Evolutionary conservation across 768 basidiomycete species (phyloP).

Genomic region (Boletus sp.): DNA sequence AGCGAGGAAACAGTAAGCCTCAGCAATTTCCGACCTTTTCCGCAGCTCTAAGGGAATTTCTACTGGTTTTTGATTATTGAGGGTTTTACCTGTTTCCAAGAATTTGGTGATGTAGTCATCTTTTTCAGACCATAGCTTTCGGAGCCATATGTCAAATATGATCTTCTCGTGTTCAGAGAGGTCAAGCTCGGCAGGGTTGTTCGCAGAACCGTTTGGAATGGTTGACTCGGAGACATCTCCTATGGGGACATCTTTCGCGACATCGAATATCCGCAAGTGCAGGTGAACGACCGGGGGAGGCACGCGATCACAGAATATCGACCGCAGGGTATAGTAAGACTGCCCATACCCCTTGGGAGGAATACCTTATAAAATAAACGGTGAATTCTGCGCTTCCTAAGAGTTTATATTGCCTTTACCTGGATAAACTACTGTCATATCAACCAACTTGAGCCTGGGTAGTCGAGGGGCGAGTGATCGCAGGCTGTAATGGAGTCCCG

Average conservation of each 20-base stretch:
- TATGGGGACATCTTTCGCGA: conserved; percentile 65
- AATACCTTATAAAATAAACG: conserved; percentile 48
- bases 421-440: conserved; percentile 90
- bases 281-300: conserved; percentile 86
- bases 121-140: conserved; percentile 80
- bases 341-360: conserved; percentile 83
- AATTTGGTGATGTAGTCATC: conserved; percentile 75
- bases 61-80: conserved; percentile 30
- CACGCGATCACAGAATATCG: conserved; percentile 78
- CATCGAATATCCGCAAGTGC: conserved; percentile 79
- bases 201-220: conserved; percentile 28
- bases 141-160: conserved; percentile 81
- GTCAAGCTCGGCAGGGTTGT: conserved; percentile 42
- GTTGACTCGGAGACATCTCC: conserved; percentile 49
- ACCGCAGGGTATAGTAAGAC: conserved; percentile 84
- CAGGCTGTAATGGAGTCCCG: conserved; percentile 83
- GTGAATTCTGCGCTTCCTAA: not conserved
- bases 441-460: conserved; percentile 77
- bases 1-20: conserved; percentile 71
- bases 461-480: conserved; percentile 78
- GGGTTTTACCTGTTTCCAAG: conserved; percentile 51
- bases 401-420: conserved; percentile 41
- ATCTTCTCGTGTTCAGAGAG: conserved; percentile 57
- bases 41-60: conserved; percentile 63
- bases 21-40: conserved; percentile 51